Conservation (phyloP, 2,329 filamentous ascomycete species). For the Xylaria digitata region DNA sequence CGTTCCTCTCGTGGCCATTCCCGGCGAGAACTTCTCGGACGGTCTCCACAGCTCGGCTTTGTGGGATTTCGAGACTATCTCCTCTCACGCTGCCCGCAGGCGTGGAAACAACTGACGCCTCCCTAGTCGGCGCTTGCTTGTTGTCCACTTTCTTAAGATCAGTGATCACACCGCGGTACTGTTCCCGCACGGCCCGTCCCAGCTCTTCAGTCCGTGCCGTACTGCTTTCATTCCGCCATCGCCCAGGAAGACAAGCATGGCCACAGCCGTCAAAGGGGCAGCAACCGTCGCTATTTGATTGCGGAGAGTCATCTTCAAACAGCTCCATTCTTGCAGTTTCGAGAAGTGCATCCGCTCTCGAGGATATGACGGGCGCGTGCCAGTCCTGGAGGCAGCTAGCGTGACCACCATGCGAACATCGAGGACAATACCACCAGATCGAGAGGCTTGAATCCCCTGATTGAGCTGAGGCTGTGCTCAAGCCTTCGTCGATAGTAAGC, state of each 20-base stretch:
- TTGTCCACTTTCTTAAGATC: constrained; percentile 35
- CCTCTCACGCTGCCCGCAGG: constrained; percentile 53
- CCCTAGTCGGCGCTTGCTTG: constrained; percentile 36
- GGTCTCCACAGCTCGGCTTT: constrained; percentile 70
- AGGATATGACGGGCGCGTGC: constrained; percentile 58
- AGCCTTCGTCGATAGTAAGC: constrained; percentile 42
- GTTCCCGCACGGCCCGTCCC: constrained; percentile 60
- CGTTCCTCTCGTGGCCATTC: constrained; percentile 31
- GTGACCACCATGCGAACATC: constrained; percentile 72
- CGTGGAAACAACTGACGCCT: constrained; percentile 34
- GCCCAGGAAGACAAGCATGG: constrained; percentile 70
- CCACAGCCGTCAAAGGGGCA: constrained; percentile 74
- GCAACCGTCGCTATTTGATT: constrained; percentile 64
- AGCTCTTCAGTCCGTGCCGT: constrained; percentile 64
- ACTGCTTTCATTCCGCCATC: constrained; percentile 62
- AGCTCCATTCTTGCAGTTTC: constrained; percentile 28
- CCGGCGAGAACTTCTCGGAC: constrained; percentile 63
- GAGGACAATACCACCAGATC: constrained; percentile 73
- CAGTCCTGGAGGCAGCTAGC: constrained; percentile 68
- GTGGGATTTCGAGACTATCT: constrained; percentile 66
- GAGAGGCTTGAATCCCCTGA: constrained; percentile 50
- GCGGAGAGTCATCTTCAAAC: constrained; percentile 47
- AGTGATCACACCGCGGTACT: constrained; percentile 46
- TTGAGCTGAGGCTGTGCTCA: constrained; percentile 22
- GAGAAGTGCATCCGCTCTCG: constrained; percentile 5